A percentile compares a stretch with the other conserved stretches of the same genome.
These are phyloP conservation scores for Porodaedalea pini DNA, from an alignment of 1,284 basidiomycete genomes.

Conservation along the genomic window DNA sequence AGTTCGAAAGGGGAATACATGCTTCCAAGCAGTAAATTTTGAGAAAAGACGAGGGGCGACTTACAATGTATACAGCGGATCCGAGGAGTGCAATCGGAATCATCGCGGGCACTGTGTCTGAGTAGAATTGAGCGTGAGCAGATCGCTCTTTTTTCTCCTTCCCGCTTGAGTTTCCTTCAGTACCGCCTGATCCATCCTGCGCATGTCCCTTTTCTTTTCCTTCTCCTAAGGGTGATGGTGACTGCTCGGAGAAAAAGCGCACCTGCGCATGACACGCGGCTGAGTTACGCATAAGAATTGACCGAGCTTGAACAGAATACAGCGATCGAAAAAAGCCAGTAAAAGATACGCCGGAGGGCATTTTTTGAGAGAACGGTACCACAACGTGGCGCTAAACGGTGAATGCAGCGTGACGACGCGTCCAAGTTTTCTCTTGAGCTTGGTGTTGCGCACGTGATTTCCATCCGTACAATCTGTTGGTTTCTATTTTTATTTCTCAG, in stretches of 20 bases:
- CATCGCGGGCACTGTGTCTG: conserved; percentile 68
- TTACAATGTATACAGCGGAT: conserved; percentile 71
- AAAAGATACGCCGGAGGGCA: too few species aligned
- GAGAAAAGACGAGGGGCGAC: conserved; percentile 25
- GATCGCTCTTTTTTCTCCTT: conserved; percentile 30
- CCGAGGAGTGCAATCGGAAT: conserved; percentile 71
- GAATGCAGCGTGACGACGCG: too few species aligned
- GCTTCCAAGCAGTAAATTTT: not conserved
- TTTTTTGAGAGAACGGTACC: too few species aligned
- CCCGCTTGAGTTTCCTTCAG: not conserved
- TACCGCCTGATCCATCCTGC: not conserved
- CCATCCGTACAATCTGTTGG: too few species aligned
- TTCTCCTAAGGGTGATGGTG: not conserved
- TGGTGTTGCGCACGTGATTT: too few species aligned
- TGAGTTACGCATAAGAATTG: too few species aligned
- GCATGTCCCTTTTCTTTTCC: not conserved
- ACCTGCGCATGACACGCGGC: not conserved
- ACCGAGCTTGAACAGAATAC: too few species aligned
- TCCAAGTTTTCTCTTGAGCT: too few species aligned
- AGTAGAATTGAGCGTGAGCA: conserved; percentile 61
- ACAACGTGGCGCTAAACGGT: too few species aligned
- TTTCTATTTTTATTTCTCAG: too few species aligned
- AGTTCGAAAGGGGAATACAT: conserved; percentile 7
- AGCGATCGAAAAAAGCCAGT: too few species aligned
- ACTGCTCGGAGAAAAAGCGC: not conserved